Base-by-base conservation (phyloP, 768 basidiomycete species). In the Tylopilus subfusipes region DNA sequence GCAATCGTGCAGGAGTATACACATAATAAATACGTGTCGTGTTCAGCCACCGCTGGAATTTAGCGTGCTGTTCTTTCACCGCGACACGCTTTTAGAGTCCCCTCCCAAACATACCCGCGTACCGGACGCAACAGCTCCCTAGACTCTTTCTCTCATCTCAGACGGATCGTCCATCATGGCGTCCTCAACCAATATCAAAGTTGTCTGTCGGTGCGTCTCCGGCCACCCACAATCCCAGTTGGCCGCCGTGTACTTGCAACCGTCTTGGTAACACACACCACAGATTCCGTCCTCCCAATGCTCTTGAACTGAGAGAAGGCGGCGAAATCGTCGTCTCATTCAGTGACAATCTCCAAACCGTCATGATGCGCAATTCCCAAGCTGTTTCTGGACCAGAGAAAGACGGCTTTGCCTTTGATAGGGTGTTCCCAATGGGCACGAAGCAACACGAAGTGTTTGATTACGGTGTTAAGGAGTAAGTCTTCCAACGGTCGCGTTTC, bases 381-480 rank as follows among this genome's bases (percentile, higher is more conserved):
- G 66, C 82, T 22, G 78, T 82, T 54, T 81, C 86, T 43, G 95
- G 93, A 3, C 89, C 94, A 43, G 95, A 97, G 77, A 96, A 85
- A 76, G 90, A 94, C 78, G 96, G 96, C 25, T 99, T 99, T 75
- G 94, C 93, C 33, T 96, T 98, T 66, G 97, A 99, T 72, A 82
- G 95, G 58, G 93, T 96, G 21, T 99, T 99, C 71, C 88, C 93
- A 52, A 93, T 95, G 79, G 83, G 79, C 38, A 92, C 95, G 42
- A 81, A 84, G 71, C 97, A 99, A 71, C 75, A 84, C 50, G 93
- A 98, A 72, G 93, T 99, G 44, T 99, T 98, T 69, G 95, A 98
- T 72, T 99, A 97, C 70, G 97, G 97, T 50, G 92, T 99, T 38
- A 96, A 94, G 72, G 96, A 94, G 91, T 93, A 67, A 73, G 90